Percentiles rank a stretch among this genome's conserved stretches.
Evolutionary conservation across 805 yeast species (phyloP).

Genomic region (Kodamaea jinghongensis): DNA sequence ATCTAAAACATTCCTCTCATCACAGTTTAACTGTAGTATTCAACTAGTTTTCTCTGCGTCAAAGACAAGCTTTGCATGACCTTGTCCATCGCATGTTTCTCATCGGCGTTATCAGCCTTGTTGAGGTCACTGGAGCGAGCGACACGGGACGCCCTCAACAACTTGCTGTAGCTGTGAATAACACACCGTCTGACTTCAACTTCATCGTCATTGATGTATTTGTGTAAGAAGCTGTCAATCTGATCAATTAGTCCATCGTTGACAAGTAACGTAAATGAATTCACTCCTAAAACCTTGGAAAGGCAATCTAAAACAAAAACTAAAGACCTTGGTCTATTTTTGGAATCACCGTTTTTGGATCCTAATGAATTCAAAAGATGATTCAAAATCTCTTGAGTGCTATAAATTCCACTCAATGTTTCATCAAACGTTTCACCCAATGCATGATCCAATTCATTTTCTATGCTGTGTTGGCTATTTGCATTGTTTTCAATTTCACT

Average conservation of each 20-base stretch:
- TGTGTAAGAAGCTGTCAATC: constrained; percentile 30
- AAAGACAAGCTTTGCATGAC: constrained; percentile 37
- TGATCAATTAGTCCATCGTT: constrained; percentile 16
- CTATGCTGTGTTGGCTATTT: constrained; percentile 5
- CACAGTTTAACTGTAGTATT: constrained; percentile 31
- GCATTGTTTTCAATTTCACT: constrained; percentile 11
- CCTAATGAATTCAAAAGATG: constrained; percentile 16
- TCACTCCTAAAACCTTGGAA: constrained; percentile 21
- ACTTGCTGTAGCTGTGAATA: constrained; percentile 37
- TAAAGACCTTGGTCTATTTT: constrained; percentile 7
- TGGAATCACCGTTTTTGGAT: constrained; percentile 1
- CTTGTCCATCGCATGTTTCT: constrained; percentile 17
- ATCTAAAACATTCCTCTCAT: neutral
- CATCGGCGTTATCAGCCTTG: constrained; percentile 11
- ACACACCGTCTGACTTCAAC: constrained; percentile 39
- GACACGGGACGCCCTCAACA: constrained; percentile 21
- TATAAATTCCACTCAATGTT: constrained; percentile 25
- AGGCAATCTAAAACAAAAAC: constrained; percentile 26
- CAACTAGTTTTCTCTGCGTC: constrained; percentile 47
- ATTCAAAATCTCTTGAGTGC: constrained; percentile 19
- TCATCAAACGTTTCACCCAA: constrained; percentile 31
- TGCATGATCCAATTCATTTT: constrained; percentile 23
- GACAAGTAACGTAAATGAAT: constrained; percentile 17
- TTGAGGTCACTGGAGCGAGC: constrained; percentile 16
- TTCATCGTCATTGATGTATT: constrained; percentile 25